These are phyloP conservation scores for Ogataea methylovora DNA, from an alignment of 805 yeast species.

Conservation along the genomic window DNA sequence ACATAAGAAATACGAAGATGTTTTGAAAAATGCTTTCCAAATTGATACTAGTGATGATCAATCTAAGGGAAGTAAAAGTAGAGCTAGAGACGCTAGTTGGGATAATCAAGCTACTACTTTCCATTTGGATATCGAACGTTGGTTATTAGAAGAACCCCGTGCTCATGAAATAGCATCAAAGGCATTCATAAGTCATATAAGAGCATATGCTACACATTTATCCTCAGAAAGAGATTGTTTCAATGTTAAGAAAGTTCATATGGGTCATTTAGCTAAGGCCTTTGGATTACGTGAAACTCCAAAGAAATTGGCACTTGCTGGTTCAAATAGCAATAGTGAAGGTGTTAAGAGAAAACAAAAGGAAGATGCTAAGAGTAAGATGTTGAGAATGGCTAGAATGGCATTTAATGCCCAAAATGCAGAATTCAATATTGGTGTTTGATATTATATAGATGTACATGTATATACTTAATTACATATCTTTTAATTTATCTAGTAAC, in stretches of 20 bases:
- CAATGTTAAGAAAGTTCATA: conserved; percentile 74
- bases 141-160: conserved; percentile 63
- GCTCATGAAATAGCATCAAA: conserved; percentile 63
- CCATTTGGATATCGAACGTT: conserved; percentile 86
- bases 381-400: conserved; percentile 69
- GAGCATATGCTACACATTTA: conserved; percentile 95
- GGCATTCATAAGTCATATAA: conserved; percentile 81
- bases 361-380: conserved; percentile 63
- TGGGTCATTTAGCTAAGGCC: conserved; percentile 94
- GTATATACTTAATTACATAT: not conserved
- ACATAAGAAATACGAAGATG: conserved; percentile 40
- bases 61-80: conserved; percentile 22
- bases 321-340: conserved; percentile 25
- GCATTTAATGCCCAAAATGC: conserved; percentile 55
- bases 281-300: conserved; percentile 96
- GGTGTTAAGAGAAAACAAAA: conserved; percentile 34
- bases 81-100: conserved; percentile 46
- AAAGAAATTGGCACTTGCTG: conserved; percentile 54
- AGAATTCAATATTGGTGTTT: conserved; percentile 58
- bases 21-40: conserved; percentile 19
- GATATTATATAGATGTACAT: not conserved
- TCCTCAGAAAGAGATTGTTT: conserved; percentile 71
- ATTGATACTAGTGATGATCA: conserved; percentile 19
- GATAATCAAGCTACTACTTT: conserved; percentile 93
- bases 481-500: conserved; percentile 1